Conservation (phyloP, 176 grass and related monocot genomes). For the Phoenix dactylifera region DNA sequence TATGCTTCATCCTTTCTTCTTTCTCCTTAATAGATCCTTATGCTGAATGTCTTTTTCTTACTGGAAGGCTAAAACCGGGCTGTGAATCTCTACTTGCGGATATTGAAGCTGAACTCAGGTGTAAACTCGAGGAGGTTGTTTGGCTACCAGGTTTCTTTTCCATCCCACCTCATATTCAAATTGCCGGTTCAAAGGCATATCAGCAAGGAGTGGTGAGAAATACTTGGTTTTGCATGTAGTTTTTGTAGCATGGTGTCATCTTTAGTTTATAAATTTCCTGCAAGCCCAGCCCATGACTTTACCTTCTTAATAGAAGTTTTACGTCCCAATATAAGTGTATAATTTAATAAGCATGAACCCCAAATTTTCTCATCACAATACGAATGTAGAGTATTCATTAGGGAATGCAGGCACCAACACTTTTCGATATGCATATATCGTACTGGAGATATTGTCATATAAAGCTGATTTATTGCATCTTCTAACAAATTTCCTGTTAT, state of each 20-base stretch:
- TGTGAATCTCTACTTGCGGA: constrained; percentile 37
- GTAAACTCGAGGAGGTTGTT: constrained; percentile 42
- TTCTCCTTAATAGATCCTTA: neutral
- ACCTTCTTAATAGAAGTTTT: neutral
- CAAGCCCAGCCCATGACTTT: neutral
- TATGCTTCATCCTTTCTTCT: neutral
- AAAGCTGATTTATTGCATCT: too few species aligned
- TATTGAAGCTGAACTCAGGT: constrained; percentile 68
- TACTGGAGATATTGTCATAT: too few species aligned
- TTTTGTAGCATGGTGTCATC: neutral
- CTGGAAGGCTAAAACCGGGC: constrained; percentile 66
- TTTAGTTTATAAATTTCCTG: neutral
- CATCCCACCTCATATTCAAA: constrained; percentile 57
- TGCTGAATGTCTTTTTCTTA: constrained; percentile 18
- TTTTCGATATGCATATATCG: too few species aligned
- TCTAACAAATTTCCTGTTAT: too few species aligned
- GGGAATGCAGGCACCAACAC: too few species aligned
- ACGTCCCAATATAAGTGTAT: too few species aligned
- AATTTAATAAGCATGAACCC: too few species aligned
- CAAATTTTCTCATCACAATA: too few species aligned
- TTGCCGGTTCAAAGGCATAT: constrained; percentile 72
- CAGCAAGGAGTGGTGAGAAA: constrained; percentile 65
- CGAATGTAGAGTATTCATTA: too few species aligned
- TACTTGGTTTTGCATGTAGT: neutral
- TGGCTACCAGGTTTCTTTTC: constrained; percentile 91